Evolutionary conservation across 345 rosid genomes (phyloP), one percentile per base, ranked within the genome.

Genomic region (Boechera stricta): DNA sequence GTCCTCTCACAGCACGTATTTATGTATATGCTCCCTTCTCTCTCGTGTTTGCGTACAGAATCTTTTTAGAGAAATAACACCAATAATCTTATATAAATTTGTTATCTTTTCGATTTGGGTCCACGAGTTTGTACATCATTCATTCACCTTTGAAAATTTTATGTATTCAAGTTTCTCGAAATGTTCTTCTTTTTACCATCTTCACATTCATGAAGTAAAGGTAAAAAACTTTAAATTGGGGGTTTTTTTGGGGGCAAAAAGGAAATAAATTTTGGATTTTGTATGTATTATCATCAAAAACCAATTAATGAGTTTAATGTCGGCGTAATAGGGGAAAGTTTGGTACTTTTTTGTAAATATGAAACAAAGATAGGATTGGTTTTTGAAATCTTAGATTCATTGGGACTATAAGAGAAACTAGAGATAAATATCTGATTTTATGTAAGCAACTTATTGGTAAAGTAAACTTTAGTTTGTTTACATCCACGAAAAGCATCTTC

Each of bases 1-100:
- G 49, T 77, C 79, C 53, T 32, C 66, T 76, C 71, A 44, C 64
- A 42, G 64, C 90, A 83, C 88, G 87, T 82, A 74, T 71, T 86
- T 82, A 67, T 71, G 29, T 32, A 3, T 51, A 6, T 54, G 35
- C 58, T 68, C 72, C 33, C 63, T 53, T 56, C 54, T 12, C 48
- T 68, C 69, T 60, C 45, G 73, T 67, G 74, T 62, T 68, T 51
- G 58, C 71, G 65, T 55, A 71, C 59, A 70, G 72, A 64, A 11
- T 10, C 2, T 56, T 52, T 33, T 64, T 33, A 54, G 59, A 60
- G 10, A 36, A 59, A 35, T 54, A 39, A 45, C n/a, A 16, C 58
- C 5, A 47, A 63, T 61, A 26, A 35, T 28, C 2, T 2, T 26
- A 57, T 28, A 8, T 44, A 35, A 45, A 29, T 77, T 49, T 76